phyloP scores from a whole-genome alignment of 495 filamentous ascomycete species.

The Emericellopsis terricola region DNA sequence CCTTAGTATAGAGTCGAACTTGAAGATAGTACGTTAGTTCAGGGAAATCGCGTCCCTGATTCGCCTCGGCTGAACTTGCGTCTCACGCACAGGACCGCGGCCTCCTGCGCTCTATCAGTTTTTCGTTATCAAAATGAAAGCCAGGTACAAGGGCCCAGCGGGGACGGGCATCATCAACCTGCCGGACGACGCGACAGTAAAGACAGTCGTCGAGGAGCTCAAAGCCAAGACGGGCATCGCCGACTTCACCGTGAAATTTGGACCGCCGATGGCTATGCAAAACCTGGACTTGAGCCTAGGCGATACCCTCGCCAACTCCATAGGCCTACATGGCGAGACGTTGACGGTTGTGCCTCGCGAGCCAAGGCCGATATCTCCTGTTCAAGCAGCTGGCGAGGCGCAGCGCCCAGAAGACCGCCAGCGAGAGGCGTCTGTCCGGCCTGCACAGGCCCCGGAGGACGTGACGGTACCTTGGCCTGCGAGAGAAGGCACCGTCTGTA shows the following conservation, averaged over 20 bases:
- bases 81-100: too few species aligned
- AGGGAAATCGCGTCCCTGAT: too few species aligned
- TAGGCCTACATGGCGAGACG: constrained; percentile 68
- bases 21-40: too few species aligned
- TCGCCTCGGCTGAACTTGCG: too few species aligned
- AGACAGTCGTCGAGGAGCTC: constrained; percentile 34
- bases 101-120: too few species aligned
- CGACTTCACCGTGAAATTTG: constrained; percentile 64
- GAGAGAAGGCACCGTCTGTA: constrained; percentile 1
- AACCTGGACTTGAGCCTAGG: constrained; percentile 37
- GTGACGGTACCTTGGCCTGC: constrained; percentile 1
- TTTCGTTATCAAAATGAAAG: too few species aligned
- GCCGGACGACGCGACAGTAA: constrained; percentile 43
- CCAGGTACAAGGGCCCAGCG: constrained; percentile 17
- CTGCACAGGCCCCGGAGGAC: background rate
- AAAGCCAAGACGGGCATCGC: constrained; percentile 15
- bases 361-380: background rate
- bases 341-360: constrained; percentile 42
- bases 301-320: constrained; percentile 15
- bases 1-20: too few species aligned
- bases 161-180: constrained; percentile 37
- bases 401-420: background rate
- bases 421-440: background rate
- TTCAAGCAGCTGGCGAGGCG: background rate
- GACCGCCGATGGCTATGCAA: constrained; percentile 51